Base-by-base conservation (phyloP, 1,284 basidiomycete species). In the Laetiporus sulphureus region DNA sequence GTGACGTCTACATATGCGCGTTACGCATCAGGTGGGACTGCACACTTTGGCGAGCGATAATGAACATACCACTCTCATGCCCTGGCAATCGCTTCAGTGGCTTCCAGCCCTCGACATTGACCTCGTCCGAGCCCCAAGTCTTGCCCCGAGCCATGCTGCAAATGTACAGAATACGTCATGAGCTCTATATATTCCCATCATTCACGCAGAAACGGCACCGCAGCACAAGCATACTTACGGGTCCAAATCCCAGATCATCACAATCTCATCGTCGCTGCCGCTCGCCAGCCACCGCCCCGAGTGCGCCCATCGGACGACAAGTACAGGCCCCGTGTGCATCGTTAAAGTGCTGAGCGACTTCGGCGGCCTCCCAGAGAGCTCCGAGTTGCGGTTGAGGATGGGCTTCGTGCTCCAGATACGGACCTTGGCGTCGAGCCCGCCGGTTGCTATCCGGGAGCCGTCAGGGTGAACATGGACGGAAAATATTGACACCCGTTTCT, bases 51-150 rank as follows among this genome's bases (percentile, higher is more conserved):
- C n/a, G 12, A 33, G 5, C 6, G 20, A 36, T 36, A 19, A 33
- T 12, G 10, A 12, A 57, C 68, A 42, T 43, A 91, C 91, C 91
- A 54, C 91, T 93, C 48, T 91, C 88, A 60, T 99, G 95, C 0
- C 92, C 96, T 20, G 91, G 88, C 2, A 99, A 68, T 32, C 94
- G 77, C 48, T 91, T 90, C 54, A 94, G 63, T 3, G 93, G 89
- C 59, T 94, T 95, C 95, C 95, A 99, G 25, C 87, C 90, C 64
- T 99, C 96, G n/a, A 97, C 77, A 59, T 95, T 96, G 47, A 92
- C 77, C 58, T 95, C 92, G 53, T 92, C 89, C 18, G 88, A 85
- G 3, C 93, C 92, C 78, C 90, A 96, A 2, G 93, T 81, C 59
- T 86, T 87, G 13, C 91, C 90, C 41, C 79, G 79, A 20, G 87